Evolutionary conservation across 129 eudicot species (phyloP).

Genomic region (Logfia minima): DNA sequence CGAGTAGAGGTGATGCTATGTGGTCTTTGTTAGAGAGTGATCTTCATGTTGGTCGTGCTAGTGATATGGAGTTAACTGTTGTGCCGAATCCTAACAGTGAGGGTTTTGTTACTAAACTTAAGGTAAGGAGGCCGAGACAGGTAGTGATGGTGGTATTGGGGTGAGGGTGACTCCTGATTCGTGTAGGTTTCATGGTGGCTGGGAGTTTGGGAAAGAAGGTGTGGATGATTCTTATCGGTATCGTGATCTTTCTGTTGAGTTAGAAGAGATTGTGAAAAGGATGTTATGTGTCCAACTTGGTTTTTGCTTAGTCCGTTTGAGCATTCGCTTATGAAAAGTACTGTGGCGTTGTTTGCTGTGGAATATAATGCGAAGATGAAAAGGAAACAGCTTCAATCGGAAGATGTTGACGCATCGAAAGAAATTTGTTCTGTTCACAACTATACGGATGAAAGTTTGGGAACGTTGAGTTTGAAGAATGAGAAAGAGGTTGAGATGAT

Average conservation of each 20-base stretch:
- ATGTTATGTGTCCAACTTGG: conserved; percentile 55
- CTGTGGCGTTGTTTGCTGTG: conserved; percentile 70
- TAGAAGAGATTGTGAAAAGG: conserved; percentile 35
- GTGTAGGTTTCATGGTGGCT: conserved; percentile 4
- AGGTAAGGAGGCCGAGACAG: not conserved
- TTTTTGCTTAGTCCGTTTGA: conserved; percentile 51
- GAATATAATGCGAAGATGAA: conserved; percentile 56
- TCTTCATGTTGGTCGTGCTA: conserved; percentile 70
- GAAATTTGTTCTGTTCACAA: not conserved
- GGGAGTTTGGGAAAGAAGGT: not conserved
- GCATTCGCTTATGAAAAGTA: conserved; percentile 53
- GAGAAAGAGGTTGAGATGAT: conserved; percentile 45
- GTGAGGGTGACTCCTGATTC: not conserved
- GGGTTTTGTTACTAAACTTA: not conserved
- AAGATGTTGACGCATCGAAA: conserved; percentile 20
- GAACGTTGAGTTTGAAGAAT: conserved; percentile 29
- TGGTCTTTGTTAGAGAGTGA: conserved; percentile 76
- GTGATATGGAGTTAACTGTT: conserved; percentile 45
- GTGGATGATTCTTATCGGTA: not conserved
- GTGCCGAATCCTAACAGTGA: not conserved
- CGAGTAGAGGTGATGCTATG: conserved; percentile 74
- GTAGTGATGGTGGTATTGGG: not conserved
- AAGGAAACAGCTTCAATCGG: conserved; percentile 39
- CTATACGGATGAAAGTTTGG: conserved; percentile 21
- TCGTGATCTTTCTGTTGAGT: not conserved